A percentile compares a stretch with the other conserved stretches of the same genome.
These are phyloP conservation scores for Spergularia bocconei DNA, from an alignment of 148 eudicot genomes.

Conservation along the genomic window DNA sequence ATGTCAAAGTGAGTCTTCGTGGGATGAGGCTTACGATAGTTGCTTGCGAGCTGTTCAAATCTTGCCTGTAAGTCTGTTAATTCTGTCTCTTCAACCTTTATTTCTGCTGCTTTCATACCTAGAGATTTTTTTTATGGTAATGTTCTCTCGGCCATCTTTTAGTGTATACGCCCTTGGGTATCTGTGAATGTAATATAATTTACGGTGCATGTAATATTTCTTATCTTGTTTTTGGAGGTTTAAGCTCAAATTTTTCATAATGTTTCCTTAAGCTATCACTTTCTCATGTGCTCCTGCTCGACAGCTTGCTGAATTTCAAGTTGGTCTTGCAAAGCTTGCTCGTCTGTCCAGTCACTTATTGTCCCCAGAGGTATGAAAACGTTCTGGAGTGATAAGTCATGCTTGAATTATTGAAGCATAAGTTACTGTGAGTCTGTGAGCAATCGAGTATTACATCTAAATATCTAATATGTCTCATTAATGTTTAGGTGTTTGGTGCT, in stretches of 20 bases:
- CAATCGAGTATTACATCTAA: background rate
- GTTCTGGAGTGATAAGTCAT: slow-evolving; percentile 2
- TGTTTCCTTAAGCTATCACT: slow-evolving; percentile 6
- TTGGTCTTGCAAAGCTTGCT: slow-evolving; percentile 92
- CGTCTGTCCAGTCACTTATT: slow-evolving; percentile 58
- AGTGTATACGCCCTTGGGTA: background rate
- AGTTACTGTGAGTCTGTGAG: background rate
- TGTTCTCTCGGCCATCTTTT: background rate
- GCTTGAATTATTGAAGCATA: background rate
- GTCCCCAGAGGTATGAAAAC: slow-evolving; percentile 67
- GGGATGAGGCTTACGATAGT: slow-evolving; percentile 92
- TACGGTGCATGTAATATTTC: slow-evolving; percentile 2
- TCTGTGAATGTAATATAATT: background rate
- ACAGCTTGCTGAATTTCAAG: slow-evolving; percentile 91
- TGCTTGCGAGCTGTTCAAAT: slow-evolving; percentile 92
- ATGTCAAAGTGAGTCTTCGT: slow-evolving; percentile 48
- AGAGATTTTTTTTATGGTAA: background rate
- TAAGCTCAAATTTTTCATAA: background rate
- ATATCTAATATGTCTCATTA: slow-evolving; percentile 5
- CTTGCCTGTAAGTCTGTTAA: slow-evolving; percentile 61
- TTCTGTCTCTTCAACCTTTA: slow-evolving; percentile 6
- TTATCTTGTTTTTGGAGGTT: background rate
- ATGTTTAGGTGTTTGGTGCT: slow-evolving; percentile 75
- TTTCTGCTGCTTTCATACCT: background rate
- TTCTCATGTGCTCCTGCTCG: slow-evolving; percentile 24